A percentile compares a stretch with the other conserved stretches of the same genome.
phyloP scores from a whole-genome alignment of 2,329 filamentous ascomycete species.

The Aspergillus fructus region DNA sequence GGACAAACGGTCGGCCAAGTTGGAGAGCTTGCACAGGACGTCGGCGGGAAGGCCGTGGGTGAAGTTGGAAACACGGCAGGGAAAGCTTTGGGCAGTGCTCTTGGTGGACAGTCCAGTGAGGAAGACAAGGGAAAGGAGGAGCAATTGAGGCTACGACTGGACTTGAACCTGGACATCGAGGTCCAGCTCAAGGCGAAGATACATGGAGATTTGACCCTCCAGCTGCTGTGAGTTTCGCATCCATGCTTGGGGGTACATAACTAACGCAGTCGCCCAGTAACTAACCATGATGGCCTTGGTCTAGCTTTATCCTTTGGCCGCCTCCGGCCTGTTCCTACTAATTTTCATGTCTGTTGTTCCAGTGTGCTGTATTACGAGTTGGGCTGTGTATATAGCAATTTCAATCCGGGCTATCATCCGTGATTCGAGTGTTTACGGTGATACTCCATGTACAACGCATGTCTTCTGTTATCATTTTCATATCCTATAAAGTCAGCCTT shows the following conservation, averaged over 20 bases:
- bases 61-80: background rate
- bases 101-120: background rate
- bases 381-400: no score
- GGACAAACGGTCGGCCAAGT: background rate
- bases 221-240: conserved; percentile 64
- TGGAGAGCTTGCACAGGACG: background rate
- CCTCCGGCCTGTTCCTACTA: no score
- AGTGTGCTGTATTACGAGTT: no score
- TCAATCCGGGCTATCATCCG: background rate
- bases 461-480: background rate
- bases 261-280: background rate
- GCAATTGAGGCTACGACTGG: conserved; percentile 61
- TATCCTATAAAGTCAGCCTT: background rate
- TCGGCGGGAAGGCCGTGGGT: background rate
- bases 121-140: conserved; percentile 8
- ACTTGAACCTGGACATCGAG: conserved; percentile 78
- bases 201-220: conserved; percentile 77
- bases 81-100: background rate
- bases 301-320: no score
- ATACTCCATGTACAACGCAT: background rate
- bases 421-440: background rate
- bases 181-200: conserved; percentile 84
- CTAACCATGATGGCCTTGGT: background rate
- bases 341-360: no score
- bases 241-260: background rate